phyloP scores from a whole-genome alignment of 768 basidiomycete species.

The Xerocomus brunneocitrinus region DNA sequence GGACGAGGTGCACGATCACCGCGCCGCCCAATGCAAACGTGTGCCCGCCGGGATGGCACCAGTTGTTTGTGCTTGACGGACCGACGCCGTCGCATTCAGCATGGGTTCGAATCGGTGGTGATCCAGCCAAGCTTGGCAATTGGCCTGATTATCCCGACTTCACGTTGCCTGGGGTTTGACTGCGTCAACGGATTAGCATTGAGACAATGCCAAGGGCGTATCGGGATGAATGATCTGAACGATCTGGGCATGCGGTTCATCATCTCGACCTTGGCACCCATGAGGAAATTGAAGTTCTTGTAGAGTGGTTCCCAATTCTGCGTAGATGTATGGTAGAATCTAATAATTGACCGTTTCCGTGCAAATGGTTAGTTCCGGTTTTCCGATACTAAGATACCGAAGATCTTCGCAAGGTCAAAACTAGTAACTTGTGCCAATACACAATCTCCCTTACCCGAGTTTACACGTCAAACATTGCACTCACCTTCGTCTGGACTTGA shows the following conservation, averaged over 20 bases:
- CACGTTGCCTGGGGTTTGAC: conserved; percentile 53
- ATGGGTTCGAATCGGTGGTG: conserved; percentile 78
- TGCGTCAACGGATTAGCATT: background rate
- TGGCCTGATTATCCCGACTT: conserved; percentile 74
- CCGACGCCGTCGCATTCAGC: conserved; percentile 71
- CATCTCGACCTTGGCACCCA: background rate
- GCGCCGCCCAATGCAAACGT: conserved; percentile 44
- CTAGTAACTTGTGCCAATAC: too few species aligned
- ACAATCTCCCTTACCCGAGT: too few species aligned
- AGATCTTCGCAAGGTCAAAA: too few species aligned
- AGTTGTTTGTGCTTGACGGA: conserved; percentile 72
- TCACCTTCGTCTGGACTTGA: too few species aligned
- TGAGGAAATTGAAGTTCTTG: too few species aligned
- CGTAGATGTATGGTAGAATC: too few species aligned
- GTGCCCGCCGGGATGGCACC: conserved; percentile 78
- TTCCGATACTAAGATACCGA: too few species aligned
- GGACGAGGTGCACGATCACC: conserved; percentile 69
- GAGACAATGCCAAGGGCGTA: background rate
- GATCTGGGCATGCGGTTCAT: background rate
- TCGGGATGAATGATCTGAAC: background rate
- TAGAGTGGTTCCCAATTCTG: too few species aligned
- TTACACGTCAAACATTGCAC: too few species aligned
- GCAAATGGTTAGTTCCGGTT: too few species aligned
- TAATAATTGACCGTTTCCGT: too few species aligned
- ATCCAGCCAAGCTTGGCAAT: conserved; percentile 63